Evolutionary conservation across 129 eudicot genomes (phyloP).

Genomic region (Sambucus nigra): DNA sequence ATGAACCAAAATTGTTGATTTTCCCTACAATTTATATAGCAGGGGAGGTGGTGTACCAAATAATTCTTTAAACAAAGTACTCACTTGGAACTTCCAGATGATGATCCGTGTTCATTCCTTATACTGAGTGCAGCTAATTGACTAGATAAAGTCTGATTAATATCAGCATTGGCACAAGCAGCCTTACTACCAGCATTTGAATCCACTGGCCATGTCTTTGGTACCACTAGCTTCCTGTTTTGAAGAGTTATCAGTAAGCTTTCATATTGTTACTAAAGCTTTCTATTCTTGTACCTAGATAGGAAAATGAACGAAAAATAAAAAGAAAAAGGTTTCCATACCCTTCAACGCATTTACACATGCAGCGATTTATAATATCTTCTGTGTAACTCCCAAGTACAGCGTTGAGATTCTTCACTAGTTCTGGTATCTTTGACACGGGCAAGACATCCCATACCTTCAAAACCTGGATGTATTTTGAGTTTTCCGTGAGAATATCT

Average conservation of each 20-base stretch:
- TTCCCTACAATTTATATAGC: too few relatives aligned
- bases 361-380: constrained; percentile 36
- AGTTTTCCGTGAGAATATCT: constrained; percentile 30
- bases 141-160: constrained; percentile 15
- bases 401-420: constrained; percentile 25
- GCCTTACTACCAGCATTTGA: neutral
- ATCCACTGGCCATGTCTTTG: constrained; percentile 44
- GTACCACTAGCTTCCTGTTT: constrained; percentile 41
- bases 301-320: too few relatives aligned
- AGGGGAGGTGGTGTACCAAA: too few relatives aligned
- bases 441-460: constrained; percentile 52
- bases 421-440: constrained; percentile 22
- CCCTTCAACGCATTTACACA: constrained; percentile 33
- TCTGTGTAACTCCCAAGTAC: constrained; percentile 33
- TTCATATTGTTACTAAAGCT: neutral
- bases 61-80: constrained; percentile 1
- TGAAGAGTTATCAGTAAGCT: neutral
- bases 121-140: constrained; percentile 22
- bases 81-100: constrained; percentile 18
- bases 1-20: too few relatives aligned
- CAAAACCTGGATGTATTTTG: constrained; percentile 36
- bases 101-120: constrained; percentile 5
- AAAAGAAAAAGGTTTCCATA: too few relatives aligned
- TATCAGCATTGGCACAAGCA: neutral
- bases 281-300: too few relatives aligned